phyloP scores from a whole-genome alignment of 106 monocot genomes.

The Platanthera zijinensis region DNA sequence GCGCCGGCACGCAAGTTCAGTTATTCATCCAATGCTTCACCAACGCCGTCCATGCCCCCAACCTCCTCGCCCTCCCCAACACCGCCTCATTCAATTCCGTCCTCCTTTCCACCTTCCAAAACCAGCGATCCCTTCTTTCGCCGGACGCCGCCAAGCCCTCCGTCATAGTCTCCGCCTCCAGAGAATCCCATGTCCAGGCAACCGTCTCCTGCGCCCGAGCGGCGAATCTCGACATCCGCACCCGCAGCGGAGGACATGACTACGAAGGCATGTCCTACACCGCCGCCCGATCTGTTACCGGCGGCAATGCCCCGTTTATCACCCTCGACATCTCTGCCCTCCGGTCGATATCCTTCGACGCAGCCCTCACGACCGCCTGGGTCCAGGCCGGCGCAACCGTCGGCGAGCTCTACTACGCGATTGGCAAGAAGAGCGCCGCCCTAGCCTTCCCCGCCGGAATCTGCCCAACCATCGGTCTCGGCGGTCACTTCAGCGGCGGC shows the following conservation, averaged over 20 bases:
- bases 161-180: conserved; percentile 28
- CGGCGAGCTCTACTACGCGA: conserved; percentile 43
- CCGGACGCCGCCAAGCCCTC: conserved; percentile 19
- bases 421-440: conserved; percentile 9
- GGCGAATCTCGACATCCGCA: conserved; percentile 14
- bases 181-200: conserved; percentile 28
- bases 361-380: conserved; percentile 25
- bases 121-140: conserved; percentile 30
- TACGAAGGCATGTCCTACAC: conserved; percentile 56
- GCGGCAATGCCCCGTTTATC: background rate
- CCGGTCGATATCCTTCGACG: conserved; percentile 25
- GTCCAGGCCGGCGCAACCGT: conserved; percentile 51
- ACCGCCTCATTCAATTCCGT: conserved; percentile 21
- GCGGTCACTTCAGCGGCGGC: conserved; percentile 48
- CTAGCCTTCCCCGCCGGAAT: conserved; percentile 35
- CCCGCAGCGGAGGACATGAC: conserved; percentile 66
- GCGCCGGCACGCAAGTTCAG: background rate
- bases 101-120: conserved; percentile 35
- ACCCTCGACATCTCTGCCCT: conserved; percentile 35
- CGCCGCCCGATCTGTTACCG: conserved; percentile 3
- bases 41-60: background rate
- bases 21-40: conserved; percentile 21
- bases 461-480: conserved; percentile 37
- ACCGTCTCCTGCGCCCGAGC: conserved; percentile 22
- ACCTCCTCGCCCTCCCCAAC: conserved; percentile 20